These are phyloP conservation scores for Aspergillus incahuasiensis DNA, from an alignment of 495 filamentous ascomycete species.

Conservation along the genomic window DNA sequence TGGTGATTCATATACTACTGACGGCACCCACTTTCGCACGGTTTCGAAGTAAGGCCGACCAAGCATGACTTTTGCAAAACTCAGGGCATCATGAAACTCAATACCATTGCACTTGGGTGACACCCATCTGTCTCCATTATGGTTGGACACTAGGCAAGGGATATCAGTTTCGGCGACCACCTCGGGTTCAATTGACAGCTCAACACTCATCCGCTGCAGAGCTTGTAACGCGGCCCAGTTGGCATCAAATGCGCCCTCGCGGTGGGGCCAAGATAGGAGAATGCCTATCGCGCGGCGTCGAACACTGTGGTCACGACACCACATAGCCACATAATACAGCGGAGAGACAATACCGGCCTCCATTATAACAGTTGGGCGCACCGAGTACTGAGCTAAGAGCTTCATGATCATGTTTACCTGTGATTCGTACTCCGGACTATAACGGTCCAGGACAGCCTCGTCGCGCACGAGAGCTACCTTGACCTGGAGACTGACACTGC, in stretches of 20 bases:
- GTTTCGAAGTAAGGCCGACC: background rate
- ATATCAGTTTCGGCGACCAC: background rate
- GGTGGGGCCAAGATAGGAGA: slow-evolving; percentile 31
- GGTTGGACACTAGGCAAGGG: background rate
- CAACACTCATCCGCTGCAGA: background rate
- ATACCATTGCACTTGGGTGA: background rate
- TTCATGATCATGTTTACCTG: slow-evolving; percentile 1
- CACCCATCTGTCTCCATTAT: background rate
- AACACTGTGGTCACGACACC: slow-evolving; percentile 40
- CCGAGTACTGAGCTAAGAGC: slow-evolving; percentile 9
- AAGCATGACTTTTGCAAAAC: background rate
- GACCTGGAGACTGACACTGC: background rate
- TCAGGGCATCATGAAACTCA: background rate
- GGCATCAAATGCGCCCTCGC: slow-evolving; percentile 33
- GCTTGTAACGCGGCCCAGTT: background rate
- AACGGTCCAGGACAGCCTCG: background rate
- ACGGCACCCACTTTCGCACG: background rate
- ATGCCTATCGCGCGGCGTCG: slow-evolving; percentile 35
- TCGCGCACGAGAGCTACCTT: background rate
- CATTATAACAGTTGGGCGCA: slow-evolving; percentile 12
- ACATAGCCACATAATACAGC: slow-evolving; percentile 41
- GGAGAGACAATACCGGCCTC: slow-evolving; percentile 33
- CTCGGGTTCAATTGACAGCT: background rate
- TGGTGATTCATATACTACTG: background rate
- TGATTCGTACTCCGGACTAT: slow-evolving; percentile 3